Percentiles rank a stretch among this genome's conserved stretches.
Conservation (phyloP, 2,329 filamentous ascomycete species). For the Botrytis squamosa region DNA sequence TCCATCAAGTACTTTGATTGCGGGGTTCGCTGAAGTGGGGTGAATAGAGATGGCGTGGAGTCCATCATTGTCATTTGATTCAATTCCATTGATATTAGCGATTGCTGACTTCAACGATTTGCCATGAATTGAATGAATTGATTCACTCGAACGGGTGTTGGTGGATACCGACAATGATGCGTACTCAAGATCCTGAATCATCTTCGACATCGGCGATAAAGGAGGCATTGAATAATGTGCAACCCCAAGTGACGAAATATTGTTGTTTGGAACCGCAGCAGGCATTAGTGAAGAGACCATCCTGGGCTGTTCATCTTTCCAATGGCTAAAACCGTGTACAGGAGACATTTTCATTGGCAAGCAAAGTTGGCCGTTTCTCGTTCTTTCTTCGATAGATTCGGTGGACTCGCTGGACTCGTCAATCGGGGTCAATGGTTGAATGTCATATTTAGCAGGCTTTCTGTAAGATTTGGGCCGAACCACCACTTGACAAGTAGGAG, state of each 20-base stretch:
- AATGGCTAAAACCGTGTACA: no score
- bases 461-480: background rate
- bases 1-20: background rate
- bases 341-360: background rate
- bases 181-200: background rate
- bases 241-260: background rate
- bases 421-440: background rate
- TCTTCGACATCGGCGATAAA: slow-evolving; percentile 1
- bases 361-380: background rate
- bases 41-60: background rate
- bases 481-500: background rate
- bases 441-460: slow-evolving; percentile 13
- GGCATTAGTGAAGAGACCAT: background rate
- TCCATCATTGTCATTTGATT: background rate
- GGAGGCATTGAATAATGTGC: no score
- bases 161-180: no score
- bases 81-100: background rate
- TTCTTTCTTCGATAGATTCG: background rate
- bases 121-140: background rate
- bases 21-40: background rate
- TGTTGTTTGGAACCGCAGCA: background rate
- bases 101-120: background rate
- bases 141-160: background rate
- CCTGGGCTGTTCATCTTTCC: background rate
- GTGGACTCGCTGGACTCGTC: slow-evolving; percentile 1